Evolutionary conservation across 108 stramenopile genomes (phyloP), one percentile per base, ranked within the genome.

Genomic region (Pseudonitzschia multiseries): DNA sequence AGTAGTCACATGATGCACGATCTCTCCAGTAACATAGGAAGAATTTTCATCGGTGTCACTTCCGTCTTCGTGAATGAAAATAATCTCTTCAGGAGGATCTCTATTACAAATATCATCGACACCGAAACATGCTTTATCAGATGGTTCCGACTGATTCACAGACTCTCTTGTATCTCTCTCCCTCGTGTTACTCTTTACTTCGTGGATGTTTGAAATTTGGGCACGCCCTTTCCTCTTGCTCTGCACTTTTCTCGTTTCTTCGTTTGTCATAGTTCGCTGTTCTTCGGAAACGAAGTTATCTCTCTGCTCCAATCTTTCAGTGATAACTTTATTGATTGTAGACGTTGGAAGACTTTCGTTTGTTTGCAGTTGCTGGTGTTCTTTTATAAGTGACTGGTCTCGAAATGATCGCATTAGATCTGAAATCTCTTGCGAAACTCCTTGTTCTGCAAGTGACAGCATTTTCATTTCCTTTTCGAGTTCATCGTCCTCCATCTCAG

Each of bases 351-450:
- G 20, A 56, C 10, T 10, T 12, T 9, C 2, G 17, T 56, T 56
- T 56, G 10, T 3, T 22, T 10, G 54, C 2, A 13, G 2, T 12
- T 2, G 54, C 2, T 22, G 22, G 54, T 22, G 2, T n/a, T n/a
- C n/a, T 56, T 20, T 2, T 10, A 18, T 1, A 18, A 3, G 22
- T 56, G 24, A 10, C 9, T 26, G 21, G 22, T 56, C 20, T 56
- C 10, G 26, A 1, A 56, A 56, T 56, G 26, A 26, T 56, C 22
- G 54, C 24, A 56, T 26, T 26, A 24, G 10, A 56, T 56, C 22
- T 26, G 54, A 56, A 56, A 56, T 56, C 54, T 56, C 54, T 56
- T 56, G 54, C 10, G 54, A 56, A 24, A 56, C 54, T 56, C 10
- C 24, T 12, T 26, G 54, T 20, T 56, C 54, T 56, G 54, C 54